A percentile compares a stretch with the other conserved stretches of the same genome.
Conservation (phyloP, 179 eudicot species). For the Spergularia azorica region DNA sequence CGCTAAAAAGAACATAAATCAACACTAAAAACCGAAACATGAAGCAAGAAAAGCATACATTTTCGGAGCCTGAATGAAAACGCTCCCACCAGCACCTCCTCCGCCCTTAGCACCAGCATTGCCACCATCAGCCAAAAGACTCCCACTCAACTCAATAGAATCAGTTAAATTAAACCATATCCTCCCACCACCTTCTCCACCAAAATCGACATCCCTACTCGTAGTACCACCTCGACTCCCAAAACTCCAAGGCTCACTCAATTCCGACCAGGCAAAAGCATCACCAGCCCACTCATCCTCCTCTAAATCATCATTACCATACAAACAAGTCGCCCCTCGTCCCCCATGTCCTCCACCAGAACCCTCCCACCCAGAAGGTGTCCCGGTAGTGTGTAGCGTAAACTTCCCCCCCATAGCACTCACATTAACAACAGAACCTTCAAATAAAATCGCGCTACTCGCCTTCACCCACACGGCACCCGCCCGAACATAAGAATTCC, state of each 20-base stretch:
- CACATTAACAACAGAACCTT: slow-evolving; percentile 58
- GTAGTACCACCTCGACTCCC: slow-evolving; percentile 88
- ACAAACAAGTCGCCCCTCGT: slow-evolving; percentile 84
- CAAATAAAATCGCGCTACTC: slow-evolving; percentile 34
- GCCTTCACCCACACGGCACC: slow-evolving; percentile 55
- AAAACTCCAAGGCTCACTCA: slow-evolving; percentile 70
- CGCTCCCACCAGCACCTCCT: slow-evolving; percentile 97
- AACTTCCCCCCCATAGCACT: slow-evolving; percentile 64
- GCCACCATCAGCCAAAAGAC: slow-evolving; percentile 83
- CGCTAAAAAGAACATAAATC: not conserved
- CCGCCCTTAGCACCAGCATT: slow-evolving; percentile 78
- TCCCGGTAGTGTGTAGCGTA: slow-evolving; percentile 64
- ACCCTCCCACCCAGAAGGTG: slow-evolving; percentile 60
- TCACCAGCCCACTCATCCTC: slow-evolving; percentile 98
- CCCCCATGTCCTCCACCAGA: slow-evolving; percentile 95
- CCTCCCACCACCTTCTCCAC: slow-evolving; percentile 90
- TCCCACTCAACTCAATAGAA: slow-evolving; percentile 44
- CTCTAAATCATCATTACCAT: slow-evolving; percentile 57
- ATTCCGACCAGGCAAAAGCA: slow-evolving; percentile 70
- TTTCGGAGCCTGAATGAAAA: slow-evolving; percentile 53
- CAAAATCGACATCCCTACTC: slow-evolving; percentile 60
- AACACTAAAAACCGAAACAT: not conserved
- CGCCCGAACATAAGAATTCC: slow-evolving; percentile 46
- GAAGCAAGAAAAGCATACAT: slow-evolving; percentile 48
- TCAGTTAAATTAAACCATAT: slow-evolving; percentile 43